A percentile compares a stretch with the other conserved stretches of the same genome.
Evolutionary conservation across 225 moss, liverwort and hornwort species (phyloP).

Genomic region (Asterella californica): DNA sequence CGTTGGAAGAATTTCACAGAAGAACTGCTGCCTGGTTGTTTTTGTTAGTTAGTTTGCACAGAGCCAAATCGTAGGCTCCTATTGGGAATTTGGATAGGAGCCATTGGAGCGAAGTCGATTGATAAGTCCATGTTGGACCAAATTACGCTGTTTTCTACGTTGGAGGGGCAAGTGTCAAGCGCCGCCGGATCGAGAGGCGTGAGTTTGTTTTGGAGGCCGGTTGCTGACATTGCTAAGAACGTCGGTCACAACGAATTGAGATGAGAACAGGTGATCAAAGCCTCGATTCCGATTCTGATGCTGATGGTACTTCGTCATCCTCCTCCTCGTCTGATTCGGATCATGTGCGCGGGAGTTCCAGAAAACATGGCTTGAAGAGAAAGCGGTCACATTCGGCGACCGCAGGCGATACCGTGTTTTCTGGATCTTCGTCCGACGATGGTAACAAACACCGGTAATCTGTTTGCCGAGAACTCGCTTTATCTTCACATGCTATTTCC

Average conservation of each 20-base stretch:
- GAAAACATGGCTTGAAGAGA: conserved; percentile 31
- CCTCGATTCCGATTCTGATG: conserved; percentile 30
- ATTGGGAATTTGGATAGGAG: background rate
- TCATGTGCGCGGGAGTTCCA: conserved; percentile 13
- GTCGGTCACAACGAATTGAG: background rate
- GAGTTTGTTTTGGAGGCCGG: background rate
- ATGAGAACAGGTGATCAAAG: conserved; percentile 37
- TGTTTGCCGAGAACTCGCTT: background rate
- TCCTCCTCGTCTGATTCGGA: conserved; percentile 15
- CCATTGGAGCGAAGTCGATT: background rate
- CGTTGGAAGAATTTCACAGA: too few species aligned
- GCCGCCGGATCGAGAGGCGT: background rate
- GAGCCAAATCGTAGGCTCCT: background rate
- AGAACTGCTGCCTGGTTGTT: too few species aligned
- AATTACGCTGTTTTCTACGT: background rate
- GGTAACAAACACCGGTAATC: conserved; percentile 30
- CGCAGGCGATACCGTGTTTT: conserved; percentile 6
- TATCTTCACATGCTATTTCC: background rate
- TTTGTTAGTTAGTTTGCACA: too few species aligned
- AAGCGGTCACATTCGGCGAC: conserved; percentile 29
- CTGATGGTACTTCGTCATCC: conserved; percentile 18
- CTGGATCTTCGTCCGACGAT: conserved; percentile 33
- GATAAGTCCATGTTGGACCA: background rate
- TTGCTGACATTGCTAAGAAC: background rate
- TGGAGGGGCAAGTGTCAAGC: background rate